A percentile compares a stretch with the other conserved stretches of the same genome.
Conservation (phyloP, 495 filamentous ascomycete species). For the Tuber aestivum region DNA sequence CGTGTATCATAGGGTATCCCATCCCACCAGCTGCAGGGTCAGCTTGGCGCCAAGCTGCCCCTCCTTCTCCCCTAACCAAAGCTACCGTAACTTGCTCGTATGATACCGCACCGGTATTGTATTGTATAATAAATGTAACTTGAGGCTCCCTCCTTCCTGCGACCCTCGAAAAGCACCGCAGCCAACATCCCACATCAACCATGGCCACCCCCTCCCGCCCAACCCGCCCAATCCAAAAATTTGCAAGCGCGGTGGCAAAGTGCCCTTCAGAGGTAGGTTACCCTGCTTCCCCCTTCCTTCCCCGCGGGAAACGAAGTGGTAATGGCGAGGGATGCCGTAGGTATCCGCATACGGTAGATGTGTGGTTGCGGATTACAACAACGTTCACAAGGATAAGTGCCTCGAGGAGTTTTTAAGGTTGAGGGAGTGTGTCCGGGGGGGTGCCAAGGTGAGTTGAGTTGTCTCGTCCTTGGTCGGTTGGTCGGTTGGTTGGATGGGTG, state of each 20-base stretch:
- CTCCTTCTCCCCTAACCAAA: not conserved
- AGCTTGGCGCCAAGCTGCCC: not conserved
- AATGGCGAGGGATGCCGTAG: constrained; percentile 46
- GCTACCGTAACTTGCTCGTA: no score
- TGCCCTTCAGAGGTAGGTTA: constrained; percentile 73
- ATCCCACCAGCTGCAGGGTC: not conserved
- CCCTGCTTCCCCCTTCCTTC: not conserved
- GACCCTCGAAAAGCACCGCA: not conserved
- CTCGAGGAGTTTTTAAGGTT: constrained; percentile 73
- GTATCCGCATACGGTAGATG: constrained; percentile 86
- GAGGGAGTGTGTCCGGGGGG: constrained; percentile 61
- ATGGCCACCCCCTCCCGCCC: constrained; percentile 27
- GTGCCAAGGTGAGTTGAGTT: constrained; percentile 21
- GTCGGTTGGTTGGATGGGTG: not conserved
- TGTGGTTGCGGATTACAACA: constrained; percentile 82
- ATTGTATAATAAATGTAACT: no score
- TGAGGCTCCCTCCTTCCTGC: not conserved
- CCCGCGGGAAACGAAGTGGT: constrained; percentile 3
- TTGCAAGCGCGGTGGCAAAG: constrained; percentile 74
- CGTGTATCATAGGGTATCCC: no score
- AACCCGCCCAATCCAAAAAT: constrained; percentile 75
- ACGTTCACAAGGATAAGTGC: constrained; percentile 88
- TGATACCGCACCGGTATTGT: no score
- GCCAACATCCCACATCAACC: not conserved
- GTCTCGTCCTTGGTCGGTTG: not conserved